These are phyloP conservation scores for Agaricus blazei DNA, from an alignment of 768 basidiomycete genomes.

Conservation along the genomic window DNA sequence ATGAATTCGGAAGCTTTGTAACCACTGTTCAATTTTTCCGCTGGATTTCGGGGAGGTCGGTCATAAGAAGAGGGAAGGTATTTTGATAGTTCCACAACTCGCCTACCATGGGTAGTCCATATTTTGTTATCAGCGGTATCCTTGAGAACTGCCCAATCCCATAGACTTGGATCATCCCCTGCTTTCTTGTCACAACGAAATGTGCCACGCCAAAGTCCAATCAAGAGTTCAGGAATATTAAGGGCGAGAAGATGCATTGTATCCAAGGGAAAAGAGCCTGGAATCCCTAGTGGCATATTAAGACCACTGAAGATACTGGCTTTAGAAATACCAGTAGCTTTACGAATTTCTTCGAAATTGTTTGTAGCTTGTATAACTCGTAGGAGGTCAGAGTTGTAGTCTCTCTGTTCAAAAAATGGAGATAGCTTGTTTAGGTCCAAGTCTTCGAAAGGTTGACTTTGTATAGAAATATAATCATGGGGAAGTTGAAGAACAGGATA, in stretches of 20 bases:
- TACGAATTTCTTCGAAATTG: slow-evolving; percentile 19
- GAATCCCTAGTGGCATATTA: slow-evolving; percentile 20
- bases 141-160: slow-evolving; percentile 27
- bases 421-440: neutral
- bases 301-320: slow-evolving; percentile 33
- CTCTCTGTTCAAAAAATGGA: neutral
- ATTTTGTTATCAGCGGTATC: slow-evolving; percentile 10
- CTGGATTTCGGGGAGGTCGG: slow-evolving; percentile 22
- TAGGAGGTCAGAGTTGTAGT: neutral
- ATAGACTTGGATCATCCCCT: slow-evolving; percentile 11
- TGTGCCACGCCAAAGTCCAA: slow-evolving; percentile 28
- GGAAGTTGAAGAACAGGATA: slow-evolving; percentile 26
- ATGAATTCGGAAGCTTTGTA: slow-evolving; percentile 34
- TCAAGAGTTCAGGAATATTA: slow-evolving; percentile 32
- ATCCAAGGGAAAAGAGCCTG: slow-evolving; percentile 31
- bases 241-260: slow-evolving; percentile 33
- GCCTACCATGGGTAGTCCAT: slow-evolving; percentile 31
- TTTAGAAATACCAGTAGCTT: slow-evolving; percentile 29
- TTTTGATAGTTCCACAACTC: slow-evolving; percentile 17
- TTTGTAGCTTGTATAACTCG: slow-evolving; percentile 4
- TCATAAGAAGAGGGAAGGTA: slow-evolving; percentile 22
- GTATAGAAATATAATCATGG: slow-evolving; percentile 17
- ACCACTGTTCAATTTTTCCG: slow-evolving; percentile 30
- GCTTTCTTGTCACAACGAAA: slow-evolving; percentile 18
- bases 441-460: neutral